Percentiles rank a stretch among this genome's conserved stretches.
Conservation (phyloP, 305 asterid genomes). For the Petunia hybrid region DNA sequence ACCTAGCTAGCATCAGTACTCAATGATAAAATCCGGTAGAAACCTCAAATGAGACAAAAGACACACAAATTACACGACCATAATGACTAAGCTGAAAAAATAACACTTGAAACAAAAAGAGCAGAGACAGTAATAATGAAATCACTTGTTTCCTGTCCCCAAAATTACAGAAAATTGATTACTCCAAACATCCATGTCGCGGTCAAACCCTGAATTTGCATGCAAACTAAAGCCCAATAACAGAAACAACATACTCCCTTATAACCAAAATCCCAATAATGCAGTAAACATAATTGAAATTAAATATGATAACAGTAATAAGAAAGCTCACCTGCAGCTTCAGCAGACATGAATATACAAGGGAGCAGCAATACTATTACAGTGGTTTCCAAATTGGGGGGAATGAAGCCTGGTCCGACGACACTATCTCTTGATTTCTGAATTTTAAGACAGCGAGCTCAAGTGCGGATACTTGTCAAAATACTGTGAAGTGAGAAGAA, state of each 20-base stretch:
- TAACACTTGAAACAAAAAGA: neutral
- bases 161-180: neutral
- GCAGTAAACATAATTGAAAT: neutral
- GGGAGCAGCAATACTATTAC: neutral
- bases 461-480: too few species aligned
- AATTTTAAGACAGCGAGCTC: neutral
- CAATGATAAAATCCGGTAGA: neutral
- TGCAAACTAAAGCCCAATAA: neutral
- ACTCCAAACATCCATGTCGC: constrained; percentile 16
- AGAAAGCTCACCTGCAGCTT: neutral
- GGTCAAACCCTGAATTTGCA: constrained; percentile 4
- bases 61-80: constrained; percentile 29
- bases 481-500: neutral
- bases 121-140: constrained; percentile 26
- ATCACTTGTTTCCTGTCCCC: neutral
- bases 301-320: neutral
- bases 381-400: constrained; percentile 63
- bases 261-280: neutral
- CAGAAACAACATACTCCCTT: neutral
- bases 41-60: neutral
- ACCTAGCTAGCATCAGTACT: neutral
- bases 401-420: constrained; percentile 99
- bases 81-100: constrained; percentile 25
- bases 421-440: constrained; percentile 38
- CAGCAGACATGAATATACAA: neutral